These are phyloP conservation scores for Nitzschia sp. DNA, from an alignment of 108 stramenopile species.

Conservation along the genomic window DNA sequence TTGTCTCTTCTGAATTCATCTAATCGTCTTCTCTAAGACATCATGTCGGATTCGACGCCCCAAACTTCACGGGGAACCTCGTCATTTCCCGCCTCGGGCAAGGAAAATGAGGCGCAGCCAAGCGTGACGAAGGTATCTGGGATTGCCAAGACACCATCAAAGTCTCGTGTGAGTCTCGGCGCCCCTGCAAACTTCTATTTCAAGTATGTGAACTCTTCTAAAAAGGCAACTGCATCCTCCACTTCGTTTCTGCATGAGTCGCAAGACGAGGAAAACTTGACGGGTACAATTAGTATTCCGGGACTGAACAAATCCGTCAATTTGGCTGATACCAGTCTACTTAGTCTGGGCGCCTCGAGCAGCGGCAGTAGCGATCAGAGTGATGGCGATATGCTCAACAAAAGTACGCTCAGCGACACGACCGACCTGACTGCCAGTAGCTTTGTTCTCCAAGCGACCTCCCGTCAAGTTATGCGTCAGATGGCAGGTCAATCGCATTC, in stretches of 20 bases:
- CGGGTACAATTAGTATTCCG: constrained; percentile 32
- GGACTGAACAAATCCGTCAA: constrained; percentile 1
- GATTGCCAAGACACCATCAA: constrained; percentile 23
- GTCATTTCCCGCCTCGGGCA: not conserved
- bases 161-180: constrained; percentile 41
- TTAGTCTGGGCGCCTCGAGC: constrained; percentile 25
- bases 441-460: constrained; percentile 58
- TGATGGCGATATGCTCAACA: constrained; percentile 43
- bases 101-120: not conserved
- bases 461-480: constrained; percentile 18
- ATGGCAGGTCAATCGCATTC: not conserved
- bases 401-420: constrained; percentile 70
- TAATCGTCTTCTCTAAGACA: too few relatives aligned
- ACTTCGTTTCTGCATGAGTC: not conserved
- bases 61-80: not conserved
- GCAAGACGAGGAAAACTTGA: constrained; percentile 3
- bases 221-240: not conserved
- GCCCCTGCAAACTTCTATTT: constrained; percentile 50
- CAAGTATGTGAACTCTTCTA: constrained; percentile 42
- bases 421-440: constrained; percentile 78
- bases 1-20: too few relatives aligned
- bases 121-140: not conserved
- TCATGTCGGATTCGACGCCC: not conserved
- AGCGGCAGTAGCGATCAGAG: constrained; percentile 32
- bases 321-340: constrained; percentile 34